Evolutionary conservation across 108 stramenopile genomes (phyloP), one percentile per base, ranked within the genome.

Genomic region (Pseudonitzschia delicatissima): DNA sequence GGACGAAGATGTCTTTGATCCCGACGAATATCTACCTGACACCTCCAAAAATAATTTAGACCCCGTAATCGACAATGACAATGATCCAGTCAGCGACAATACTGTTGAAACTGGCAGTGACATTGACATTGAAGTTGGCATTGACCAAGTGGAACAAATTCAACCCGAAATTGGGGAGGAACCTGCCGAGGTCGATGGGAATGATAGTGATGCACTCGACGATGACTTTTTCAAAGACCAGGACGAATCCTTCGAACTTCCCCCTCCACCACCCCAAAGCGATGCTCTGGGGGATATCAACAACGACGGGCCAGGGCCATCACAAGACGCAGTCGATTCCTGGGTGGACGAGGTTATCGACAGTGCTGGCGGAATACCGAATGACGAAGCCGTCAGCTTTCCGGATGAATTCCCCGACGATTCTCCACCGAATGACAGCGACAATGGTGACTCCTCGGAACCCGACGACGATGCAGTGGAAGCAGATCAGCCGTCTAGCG

Each of bases 191-290:
- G 58, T 13, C 20, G 47, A 50, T 48, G 64, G 32, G 18, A 33
- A 26, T 0, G 29, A 2, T 2, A n/a, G 17, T 8, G 47, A 21
- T 48, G 47, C 2, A 17, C 48, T 62, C 25, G 49, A 62, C 26
- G 55, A 39, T 1, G 68, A 68, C 29, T 20, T 44, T 15, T 64
- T 71, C 40, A 27, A 2, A 12, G 29, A 33, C 13, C n/a, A 55
- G 5, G 53, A 55, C 3, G 53, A 33, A 3, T 11, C 53, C 6
- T 55, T 55, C n/a, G 53, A 55, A 33, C 17, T 55, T 28, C 53
- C 53, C n/a, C 53, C 53, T 33, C 31, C 15, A 12, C 53, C 53
- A 28, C 29, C 53, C 9, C 1, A 9, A 55, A 5, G 18, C 32
- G 26, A 55, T 11, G 7, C 53, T 0, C 8, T 13, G 2, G 27